Conservation (phyloP, 2,329 filamentous ascomycete species). For the Fusarium pininemorale region DNA sequence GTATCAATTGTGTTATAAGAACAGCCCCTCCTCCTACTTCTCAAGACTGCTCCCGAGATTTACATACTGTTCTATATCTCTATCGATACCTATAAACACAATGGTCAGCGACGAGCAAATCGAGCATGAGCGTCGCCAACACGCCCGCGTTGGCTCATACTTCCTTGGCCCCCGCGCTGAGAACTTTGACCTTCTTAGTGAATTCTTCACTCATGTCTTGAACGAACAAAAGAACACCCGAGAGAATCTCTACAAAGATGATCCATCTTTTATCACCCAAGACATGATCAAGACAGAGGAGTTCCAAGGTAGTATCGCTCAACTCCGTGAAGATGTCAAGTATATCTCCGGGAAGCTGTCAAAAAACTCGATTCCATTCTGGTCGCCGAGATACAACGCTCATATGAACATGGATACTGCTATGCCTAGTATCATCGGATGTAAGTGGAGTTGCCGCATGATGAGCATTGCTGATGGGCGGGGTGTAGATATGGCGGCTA, state of each 20-base stretch:
- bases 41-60: no score
- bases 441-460: not conserved
- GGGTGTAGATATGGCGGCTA: not conserved
- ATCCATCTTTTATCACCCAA: not conserved
- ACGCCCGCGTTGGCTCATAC: not conserved
- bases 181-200: not conserved
- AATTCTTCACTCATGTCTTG: not conserved
- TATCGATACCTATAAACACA: not conserved
- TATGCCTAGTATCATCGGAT: not conserved
- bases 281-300: not conserved
- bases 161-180: not conserved
- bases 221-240: not conserved
- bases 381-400: not conserved
- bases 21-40: fast-evolving
- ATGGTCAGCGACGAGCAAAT: not conserved
- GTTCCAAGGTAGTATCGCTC: not conserved
- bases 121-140: not conserved
- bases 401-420: constrained; percentile 1
- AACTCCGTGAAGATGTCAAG: not conserved
- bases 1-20: not conserved
- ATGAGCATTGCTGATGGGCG: fast-evolving
- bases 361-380: not conserved
- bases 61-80: not conserved
- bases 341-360: not conserved
- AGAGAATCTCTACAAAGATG: not conserved